phyloP scores from a whole-genome alignment of 2,329 filamentous ascomycete genomes.

The Colletotrichum abscissum region DNA sequence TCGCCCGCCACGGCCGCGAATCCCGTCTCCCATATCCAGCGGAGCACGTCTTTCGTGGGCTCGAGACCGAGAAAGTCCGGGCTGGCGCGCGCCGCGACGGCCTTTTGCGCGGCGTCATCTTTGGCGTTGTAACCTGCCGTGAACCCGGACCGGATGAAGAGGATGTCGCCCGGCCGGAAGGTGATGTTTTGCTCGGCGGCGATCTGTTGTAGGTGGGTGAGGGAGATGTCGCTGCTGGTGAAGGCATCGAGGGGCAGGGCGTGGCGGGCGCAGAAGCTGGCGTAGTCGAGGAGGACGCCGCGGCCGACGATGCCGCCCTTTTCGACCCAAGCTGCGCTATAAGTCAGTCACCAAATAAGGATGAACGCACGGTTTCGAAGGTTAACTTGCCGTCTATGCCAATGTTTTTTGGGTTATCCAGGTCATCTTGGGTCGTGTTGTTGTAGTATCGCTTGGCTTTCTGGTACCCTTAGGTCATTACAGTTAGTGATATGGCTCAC shows the following conservation, averaged over 20 bases:
- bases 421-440: conserved; percentile 53
- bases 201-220: conserved; percentile 25
- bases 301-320: conserved; percentile 59
- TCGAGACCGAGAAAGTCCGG: conserved; percentile 53
- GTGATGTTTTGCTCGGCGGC: conserved; percentile 54
- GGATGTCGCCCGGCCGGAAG: conserved; percentile 62
- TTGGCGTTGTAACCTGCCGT: conserved; percentile 44
- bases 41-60: conserved; percentile 45
- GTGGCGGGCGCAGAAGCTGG: conserved; percentile 59
- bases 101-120: conserved; percentile 37
- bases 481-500: neutral
- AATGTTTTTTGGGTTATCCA: conserved; percentile 49
- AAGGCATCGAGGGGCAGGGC: conserved; percentile 64
- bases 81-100: conserved; percentile 39
- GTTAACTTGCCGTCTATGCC: conserved; percentile 49
- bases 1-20: conserved; percentile 59
- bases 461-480: conserved; percentile 43
- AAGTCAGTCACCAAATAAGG: neutral
- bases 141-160: conserved; percentile 57
- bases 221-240: conserved; percentile 60
- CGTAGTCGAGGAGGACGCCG: conserved; percentile 65
- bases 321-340: conserved; percentile 24
- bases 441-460: conserved; percentile 48
- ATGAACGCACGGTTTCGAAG: no score
- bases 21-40: conserved; percentile 58